Evolutionary conservation across 768 basidiomycete genomes (phyloP), one percentile per base, ranked within the genome.

Genomic region (Leucocoprinus leucothites): DNA sequence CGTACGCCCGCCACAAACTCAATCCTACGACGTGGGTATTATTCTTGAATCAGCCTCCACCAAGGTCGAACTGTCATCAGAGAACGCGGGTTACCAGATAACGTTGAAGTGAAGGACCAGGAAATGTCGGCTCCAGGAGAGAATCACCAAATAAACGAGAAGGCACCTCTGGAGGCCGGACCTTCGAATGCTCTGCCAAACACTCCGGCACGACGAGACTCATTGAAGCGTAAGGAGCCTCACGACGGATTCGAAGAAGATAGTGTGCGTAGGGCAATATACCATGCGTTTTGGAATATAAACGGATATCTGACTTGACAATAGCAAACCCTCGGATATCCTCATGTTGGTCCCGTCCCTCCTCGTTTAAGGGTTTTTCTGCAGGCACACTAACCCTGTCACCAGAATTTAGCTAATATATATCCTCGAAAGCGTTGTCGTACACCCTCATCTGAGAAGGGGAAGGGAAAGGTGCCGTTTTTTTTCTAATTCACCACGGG

Each of bases 331-430:
- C 59, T 70, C 26, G 76, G 69, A 9, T 80, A 80, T 57, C 79
- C 79, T 57, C 66, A 74, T 64, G 79, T 80, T 51, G 63, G 72
- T 55, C 24, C 51, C 31, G 5, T 40, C 35, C 25, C 19, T 5
- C 7, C 26, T 16, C 16, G n/a, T 7, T 42, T 11, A 22, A 19
- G 11, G 38, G 7, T 11, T 19, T 26, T 22, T 38, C 26, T 5
- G 21, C 21, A 31, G 21, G 45, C 8, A 14, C 16, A 16, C 51
- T 56, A 7, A 24, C 60, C 34, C 36, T 19, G 9, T 18, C 18
- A 22, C 8, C 57, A 81, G 79, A 79, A 81, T 53, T 70, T 79
- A n/a, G 66, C 70, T 2, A 68, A 76, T 51, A 76, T 79, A 52
- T 79, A 81, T 58, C 77, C 79, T 9, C 65, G 67, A 50, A 75